These are phyloP conservation scores for Eutrema japonicum DNA, from an alignment of 345 rosid genomes.

Conservation along the genomic window DNA sequence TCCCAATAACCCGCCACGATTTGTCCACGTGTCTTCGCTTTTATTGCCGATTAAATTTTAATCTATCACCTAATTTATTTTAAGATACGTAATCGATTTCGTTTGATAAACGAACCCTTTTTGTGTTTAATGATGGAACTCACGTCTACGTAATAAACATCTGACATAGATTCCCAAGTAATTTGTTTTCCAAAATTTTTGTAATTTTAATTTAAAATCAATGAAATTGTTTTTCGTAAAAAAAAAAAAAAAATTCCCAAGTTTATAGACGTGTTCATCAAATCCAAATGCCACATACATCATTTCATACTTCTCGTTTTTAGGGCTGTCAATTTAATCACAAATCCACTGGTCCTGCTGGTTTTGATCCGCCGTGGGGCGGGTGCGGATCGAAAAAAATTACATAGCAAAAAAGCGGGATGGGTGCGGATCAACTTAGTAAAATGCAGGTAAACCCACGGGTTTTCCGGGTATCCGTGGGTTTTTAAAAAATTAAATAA, in stretches of 20 bases:
- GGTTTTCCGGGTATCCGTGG: no score
- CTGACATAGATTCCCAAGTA: slow-evolving; percentile 32
- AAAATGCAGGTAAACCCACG: no score
- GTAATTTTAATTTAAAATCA: no score
- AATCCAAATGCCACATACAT: neutral
- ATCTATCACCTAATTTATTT: neutral
- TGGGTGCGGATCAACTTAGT: no score
- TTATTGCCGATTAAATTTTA: neutral
- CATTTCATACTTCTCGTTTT: neutral
- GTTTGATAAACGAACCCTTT: neutral
- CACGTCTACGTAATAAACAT: slow-evolving; percentile 37
- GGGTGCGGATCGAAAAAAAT: no score
- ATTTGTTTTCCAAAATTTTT: no score
- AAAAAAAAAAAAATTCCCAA: neutral
- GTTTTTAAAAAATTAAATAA: no score
- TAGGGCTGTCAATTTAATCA: no score
- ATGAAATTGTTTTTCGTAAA: no score
- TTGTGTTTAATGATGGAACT: slow-evolving; percentile 9
- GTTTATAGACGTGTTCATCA: slow-evolving; percentile 12
- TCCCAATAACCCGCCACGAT: slow-evolving; percentile 13
- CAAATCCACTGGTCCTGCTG: no score
- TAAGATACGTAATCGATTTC: slow-evolving; percentile 19
- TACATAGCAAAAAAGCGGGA: no score
- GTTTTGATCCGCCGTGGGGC: no score
- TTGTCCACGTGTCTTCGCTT: slow-evolving; percentile 34